Percentiles rank a stretch among this genome's conserved stretches.
These are phyloP conservation scores for Metarhizium sp. DNA, from an alignment of 2,329 filamentous ascomycete species.

Conservation along the genomic window DNA sequence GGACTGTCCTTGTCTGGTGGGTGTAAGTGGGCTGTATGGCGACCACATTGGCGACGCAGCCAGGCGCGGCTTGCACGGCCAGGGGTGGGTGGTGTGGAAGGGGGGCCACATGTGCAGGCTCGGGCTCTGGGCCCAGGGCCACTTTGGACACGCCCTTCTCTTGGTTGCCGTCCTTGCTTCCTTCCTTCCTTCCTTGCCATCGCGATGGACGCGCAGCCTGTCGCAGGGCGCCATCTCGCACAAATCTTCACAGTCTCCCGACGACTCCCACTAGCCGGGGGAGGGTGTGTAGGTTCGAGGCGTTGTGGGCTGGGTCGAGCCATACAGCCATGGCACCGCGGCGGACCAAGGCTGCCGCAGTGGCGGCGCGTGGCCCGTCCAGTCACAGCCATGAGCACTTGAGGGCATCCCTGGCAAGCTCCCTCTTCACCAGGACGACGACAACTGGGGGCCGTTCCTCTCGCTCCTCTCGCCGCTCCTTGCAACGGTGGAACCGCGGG, in stretches of 20 bases:
- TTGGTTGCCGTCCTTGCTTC: not conserved
- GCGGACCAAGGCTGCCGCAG: slow-evolving; percentile 7
- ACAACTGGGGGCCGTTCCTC: not conserved
- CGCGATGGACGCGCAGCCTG: not conserved
- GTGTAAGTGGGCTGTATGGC: not conserved
- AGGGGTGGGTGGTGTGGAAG: slow-evolving; percentile 1
- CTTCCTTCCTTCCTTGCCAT: not conserved
- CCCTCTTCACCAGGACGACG: slow-evolving; percentile 7
- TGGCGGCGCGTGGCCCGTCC: slow-evolving; percentile 9
- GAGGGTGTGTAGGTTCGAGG: not conserved
- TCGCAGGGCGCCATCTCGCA: not conserved
- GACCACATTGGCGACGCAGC: no score
- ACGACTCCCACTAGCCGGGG: slow-evolving; percentile 3
- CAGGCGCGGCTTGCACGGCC: slow-evolving; percentile 1
- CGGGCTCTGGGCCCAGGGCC: not conserved
- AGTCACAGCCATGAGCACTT: slow-evolving; percentile 1
- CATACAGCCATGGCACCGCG: not conserved
- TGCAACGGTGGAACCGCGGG: slow-evolving; percentile 5
- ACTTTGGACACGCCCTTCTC: not conserved
- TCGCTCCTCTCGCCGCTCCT: not conserved
- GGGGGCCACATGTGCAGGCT: not conserved
- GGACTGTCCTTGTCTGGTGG: not conserved
- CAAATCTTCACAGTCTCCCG: slow-evolving; percentile 3
- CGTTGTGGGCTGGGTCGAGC: not conserved
- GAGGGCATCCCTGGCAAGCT: slow-evolving; percentile 6